Percentiles rank a stretch among this genome's conserved stretches.
These are phyloP conservation scores for Thamnidium elegans DNA, from an alignment of 192 early-diverging fungal species.

Conservation along the genomic window DNA sequence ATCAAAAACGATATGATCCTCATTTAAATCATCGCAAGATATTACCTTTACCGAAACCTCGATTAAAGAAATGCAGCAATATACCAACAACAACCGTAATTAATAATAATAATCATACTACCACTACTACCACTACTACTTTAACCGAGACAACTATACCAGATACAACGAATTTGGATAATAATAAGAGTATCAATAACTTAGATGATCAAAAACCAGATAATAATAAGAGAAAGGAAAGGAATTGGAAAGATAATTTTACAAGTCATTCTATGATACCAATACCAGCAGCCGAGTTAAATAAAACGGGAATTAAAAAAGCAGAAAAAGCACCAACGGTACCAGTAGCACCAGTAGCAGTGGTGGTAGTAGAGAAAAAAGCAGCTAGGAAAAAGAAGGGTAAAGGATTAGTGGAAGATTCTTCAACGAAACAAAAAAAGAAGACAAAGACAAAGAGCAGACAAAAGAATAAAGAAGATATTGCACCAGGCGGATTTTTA, in stretches of 20 bases:
- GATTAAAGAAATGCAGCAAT: background rate
- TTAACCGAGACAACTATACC: background rate
- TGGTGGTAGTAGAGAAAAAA: too few species aligned
- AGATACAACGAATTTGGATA: background rate
- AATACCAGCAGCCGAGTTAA: background rate
- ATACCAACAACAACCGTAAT: background rate
- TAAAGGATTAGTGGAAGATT: background rate
- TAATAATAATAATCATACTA: background rate
- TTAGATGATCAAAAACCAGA: too few species aligned
- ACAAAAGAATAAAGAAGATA: conserved; percentile 6
- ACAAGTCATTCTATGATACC: background rate
- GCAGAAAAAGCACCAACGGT: background rate
- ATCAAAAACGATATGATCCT: background rate
- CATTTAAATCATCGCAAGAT: conserved; percentile 7
- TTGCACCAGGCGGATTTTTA: conserved; percentile 2
- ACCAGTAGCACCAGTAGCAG: background rate
- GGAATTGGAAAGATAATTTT: too few species aligned
- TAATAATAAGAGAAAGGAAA: too few species aligned
- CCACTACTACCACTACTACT: background rate
- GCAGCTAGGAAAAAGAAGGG: background rate
- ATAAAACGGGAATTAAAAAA: too few species aligned
- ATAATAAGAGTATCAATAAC: too few species aligned
- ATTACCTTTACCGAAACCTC: conserved; percentile 19
- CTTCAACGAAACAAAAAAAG: background rate
- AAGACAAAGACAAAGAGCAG: background rate